Conservation (phyloP, 192 early-diverging fungal genomes). For the Gamsiella multidivaricata region DNA sequence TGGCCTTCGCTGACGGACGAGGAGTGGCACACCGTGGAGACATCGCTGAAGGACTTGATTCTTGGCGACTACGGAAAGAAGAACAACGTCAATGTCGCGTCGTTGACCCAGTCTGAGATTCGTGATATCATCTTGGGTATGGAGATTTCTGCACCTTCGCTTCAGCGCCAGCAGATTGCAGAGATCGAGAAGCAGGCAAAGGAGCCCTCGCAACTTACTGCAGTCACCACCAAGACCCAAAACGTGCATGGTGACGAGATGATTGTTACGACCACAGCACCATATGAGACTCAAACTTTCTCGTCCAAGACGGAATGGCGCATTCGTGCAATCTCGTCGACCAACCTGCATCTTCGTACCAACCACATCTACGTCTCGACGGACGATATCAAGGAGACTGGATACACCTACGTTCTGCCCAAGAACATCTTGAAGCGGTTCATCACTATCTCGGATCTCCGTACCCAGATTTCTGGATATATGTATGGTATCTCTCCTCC, state of each 20-base stretch:
- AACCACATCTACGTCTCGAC: conserved; percentile 97
- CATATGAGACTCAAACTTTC: conserved; percentile 97
- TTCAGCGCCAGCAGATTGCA: conserved; percentile 96
- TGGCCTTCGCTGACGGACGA: conserved; percentile 98
- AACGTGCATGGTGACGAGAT: conserved; percentile 99
- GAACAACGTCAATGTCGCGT: conserved; percentile 98
- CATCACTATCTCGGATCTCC: conserved; percentile 92
- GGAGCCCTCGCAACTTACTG: conserved; percentile 93
- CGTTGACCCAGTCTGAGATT: conserved; percentile 95
- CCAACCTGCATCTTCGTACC: conserved; percentile 94
- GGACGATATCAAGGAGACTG: conserved; percentile 95
- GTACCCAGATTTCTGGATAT: conserved; percentile 96
- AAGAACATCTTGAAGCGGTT: conserved; percentile 99
- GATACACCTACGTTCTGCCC: conserved; percentile 95
- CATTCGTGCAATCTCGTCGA: conserved; percentile 95
- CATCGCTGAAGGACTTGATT: conserved; percentile 95
- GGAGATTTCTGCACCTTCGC: conserved; percentile 97
- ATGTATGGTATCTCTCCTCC: conserved; percentile 92
- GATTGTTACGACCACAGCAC: conserved; percentile 96
- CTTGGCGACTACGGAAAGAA: conserved; percentile 99
- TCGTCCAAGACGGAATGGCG: conserved; percentile 99
- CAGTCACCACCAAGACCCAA: conserved; percentile 95
- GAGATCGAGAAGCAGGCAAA: conserved; percentile 97
- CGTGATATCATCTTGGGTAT: conserved; percentile 99
- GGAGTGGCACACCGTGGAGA: conserved; percentile 98